Evolutionary conservation across 805 yeast species (phyloP).

Genomic region (Scheffersomyces amazonensis): DNA sequence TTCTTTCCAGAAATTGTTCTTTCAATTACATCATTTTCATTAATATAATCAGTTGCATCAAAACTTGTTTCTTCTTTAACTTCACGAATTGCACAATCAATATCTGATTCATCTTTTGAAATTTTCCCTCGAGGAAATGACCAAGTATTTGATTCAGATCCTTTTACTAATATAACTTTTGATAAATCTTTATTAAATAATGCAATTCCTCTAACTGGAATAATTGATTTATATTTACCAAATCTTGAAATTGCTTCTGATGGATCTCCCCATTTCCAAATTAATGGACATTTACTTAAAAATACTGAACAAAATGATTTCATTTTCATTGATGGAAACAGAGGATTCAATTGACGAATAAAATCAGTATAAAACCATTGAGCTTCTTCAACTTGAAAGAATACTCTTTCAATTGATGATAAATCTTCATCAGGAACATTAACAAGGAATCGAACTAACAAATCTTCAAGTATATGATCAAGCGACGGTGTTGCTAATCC

Average conservation of each 20-base stretch:
- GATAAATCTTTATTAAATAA: slow-evolving; percentile 68
- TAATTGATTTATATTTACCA: slow-evolving; percentile 79
- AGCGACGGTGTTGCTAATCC: slow-evolving; percentile 62
- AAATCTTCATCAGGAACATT: slow-evolving; percentile 92
- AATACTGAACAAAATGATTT: slow-evolving; percentile 69
- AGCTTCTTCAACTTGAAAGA: slow-evolving; percentile 96
- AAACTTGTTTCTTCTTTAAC: slow-evolving; percentile 92
- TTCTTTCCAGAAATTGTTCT: slow-evolving; percentile 81
- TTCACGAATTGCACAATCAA: slow-evolving; percentile 87
- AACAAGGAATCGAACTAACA: slow-evolving; percentile 83
- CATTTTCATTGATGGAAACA: slow-evolving; percentile 74
- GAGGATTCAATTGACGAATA: slow-evolving; percentile 66
- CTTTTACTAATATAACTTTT: slow-evolving; percentile 77
- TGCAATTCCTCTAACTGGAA: slow-evolving; percentile 97
- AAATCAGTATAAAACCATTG: slow-evolving; percentile 96
- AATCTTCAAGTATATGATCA: slow-evolving; percentile 77
- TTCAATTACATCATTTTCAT: slow-evolving; percentile 73
- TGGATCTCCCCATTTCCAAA: slow-evolving; percentile 85
- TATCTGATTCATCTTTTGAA: slow-evolving; percentile 86
- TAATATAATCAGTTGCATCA: slow-evolving; percentile 67
- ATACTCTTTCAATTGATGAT: slow-evolving; percentile 72
- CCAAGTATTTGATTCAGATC: slow-evolving; percentile 79
- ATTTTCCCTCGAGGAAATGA: slow-evolving; percentile 97
- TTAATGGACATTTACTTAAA: slow-evolving; percentile 65
- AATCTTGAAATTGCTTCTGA: slow-evolving; percentile 76